Conservation (phyloP, 208 protist genomes). For the Trypanosomatidae sp. region DNA sequence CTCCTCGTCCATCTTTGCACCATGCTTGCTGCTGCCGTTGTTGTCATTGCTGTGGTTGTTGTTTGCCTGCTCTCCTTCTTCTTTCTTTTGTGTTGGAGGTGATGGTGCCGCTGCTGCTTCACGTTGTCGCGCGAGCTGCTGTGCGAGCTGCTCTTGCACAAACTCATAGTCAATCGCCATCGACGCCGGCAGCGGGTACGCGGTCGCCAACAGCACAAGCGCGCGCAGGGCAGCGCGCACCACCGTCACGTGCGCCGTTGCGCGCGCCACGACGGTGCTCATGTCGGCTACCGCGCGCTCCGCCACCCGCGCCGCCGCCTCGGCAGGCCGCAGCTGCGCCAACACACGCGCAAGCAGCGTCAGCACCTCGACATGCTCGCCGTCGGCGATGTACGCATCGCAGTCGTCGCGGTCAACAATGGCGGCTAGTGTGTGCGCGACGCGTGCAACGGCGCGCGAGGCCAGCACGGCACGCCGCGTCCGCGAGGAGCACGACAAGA, state of each 20-base stretch:
- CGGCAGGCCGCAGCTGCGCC: neutral
- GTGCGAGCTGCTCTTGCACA: slow-evolving; percentile 18
- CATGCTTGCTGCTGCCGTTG: too few species aligned
- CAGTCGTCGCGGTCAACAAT: too few species aligned
- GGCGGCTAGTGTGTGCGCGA: too few species aligned
- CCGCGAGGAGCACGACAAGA: slow-evolving; percentile 4
- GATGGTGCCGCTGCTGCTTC: too few species aligned
- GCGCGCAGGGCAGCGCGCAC: slow-evolving; percentile 12
- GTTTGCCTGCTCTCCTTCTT: neutral
- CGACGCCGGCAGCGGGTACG: slow-evolving; percentile 37
- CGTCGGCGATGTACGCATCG: too few species aligned
- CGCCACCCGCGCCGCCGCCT: neutral
- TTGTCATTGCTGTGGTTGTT: too few species aligned
- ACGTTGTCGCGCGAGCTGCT: too few species aligned
- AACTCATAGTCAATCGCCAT: slow-evolving; percentile 57
- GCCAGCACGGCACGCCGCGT: slow-evolving; percentile 6
- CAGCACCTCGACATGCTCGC: too few species aligned
- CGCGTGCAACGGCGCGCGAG: too few species aligned
- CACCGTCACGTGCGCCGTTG: slow-evolving; percentile 5
- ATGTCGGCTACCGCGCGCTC: neutral
- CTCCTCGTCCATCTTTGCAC: neutral
- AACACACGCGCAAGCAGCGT: too few species aligned
- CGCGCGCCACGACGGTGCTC: neutral
- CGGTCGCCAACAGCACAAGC: slow-evolving; percentile 17
- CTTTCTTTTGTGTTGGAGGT: too few species aligned